Percentiles rank a stretch among this genome's conserved stretches.
These are phyloP conservation scores for Phyllosticta citriasiana DNA, from an alignment of 2,329 filamentous ascomycete species.

Conservation along the genomic window DNA sequence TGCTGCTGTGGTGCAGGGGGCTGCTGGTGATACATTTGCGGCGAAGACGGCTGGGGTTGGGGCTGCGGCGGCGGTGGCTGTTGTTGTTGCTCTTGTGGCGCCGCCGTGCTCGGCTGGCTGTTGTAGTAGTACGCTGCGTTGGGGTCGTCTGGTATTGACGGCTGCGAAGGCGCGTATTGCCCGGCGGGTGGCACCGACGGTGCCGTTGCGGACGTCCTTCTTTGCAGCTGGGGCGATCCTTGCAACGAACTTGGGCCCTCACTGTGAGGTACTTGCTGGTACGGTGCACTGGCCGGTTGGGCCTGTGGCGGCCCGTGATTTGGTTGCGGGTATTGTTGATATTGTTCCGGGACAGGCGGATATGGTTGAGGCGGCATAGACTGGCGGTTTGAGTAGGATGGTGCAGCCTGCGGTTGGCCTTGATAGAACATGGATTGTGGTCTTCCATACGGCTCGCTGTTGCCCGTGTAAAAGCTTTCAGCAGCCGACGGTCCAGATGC, in stretches of 20 bases:
- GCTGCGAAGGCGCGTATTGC: constrained; percentile 24
- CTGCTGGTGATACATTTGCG: constrained; percentile 11
- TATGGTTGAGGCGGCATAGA: constrained; percentile 19
- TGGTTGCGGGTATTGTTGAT: constrained; percentile 25
- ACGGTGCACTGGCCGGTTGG: constrained; percentile 18
- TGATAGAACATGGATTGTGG: constrained; percentile 45
- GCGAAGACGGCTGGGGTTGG: constrained; percentile 11
- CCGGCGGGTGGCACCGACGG: constrained; percentile 23
- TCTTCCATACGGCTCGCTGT: constrained; percentile 40
- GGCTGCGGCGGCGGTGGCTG: background rate
- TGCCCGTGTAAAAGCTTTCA: constrained; percentile 76
- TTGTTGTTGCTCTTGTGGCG: constrained; percentile 13
- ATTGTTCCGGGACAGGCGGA: constrained; percentile 20
- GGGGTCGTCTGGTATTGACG: constrained; percentile 22
- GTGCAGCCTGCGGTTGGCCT: constrained; percentile 32
- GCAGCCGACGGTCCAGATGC: constrained; percentile 41
- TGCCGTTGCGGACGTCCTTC: constrained; percentile 22
- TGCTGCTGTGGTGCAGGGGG: constrained; percentile 9
- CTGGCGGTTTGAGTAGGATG: constrained; percentile 25
- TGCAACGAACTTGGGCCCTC: constrained; percentile 26
- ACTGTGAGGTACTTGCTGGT: constrained; percentile 20
- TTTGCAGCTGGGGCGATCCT: constrained; percentile 29
- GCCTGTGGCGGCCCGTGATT: constrained; percentile 16
- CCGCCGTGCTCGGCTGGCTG: constrained; percentile 5
- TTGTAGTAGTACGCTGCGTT: constrained; percentile 17